These are phyloP conservation scores for Citrullus mucosospermus DNA, from an alignment of 306 rosid genomes.

Conservation along the genomic window DNA sequence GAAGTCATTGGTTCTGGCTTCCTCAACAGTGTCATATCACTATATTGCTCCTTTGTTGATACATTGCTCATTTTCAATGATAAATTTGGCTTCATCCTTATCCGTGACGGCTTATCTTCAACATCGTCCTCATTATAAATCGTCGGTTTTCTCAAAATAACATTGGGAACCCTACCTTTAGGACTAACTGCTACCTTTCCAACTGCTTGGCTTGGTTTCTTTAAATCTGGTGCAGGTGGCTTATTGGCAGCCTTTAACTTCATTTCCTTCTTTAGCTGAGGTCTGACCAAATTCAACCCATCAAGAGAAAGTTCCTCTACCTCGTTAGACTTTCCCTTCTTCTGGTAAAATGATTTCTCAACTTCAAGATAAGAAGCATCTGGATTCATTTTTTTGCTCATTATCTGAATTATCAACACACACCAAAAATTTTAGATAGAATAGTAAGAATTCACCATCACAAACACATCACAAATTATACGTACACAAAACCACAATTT, in stretches of 20 bases:
- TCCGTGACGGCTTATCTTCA: slow-evolving; percentile 27
- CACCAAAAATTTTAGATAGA: background rate
- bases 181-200: slow-evolving; percentile 23
- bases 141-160: slow-evolving; percentile 68
- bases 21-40: slow-evolving; percentile 70
- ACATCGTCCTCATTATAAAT: slow-evolving; percentile 32
- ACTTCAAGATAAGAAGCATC: slow-evolving; percentile 67
- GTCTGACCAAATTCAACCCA: slow-evolving; percentile 54
- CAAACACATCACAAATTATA: background rate
- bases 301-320: slow-evolving; percentile 70
- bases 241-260: slow-evolving; percentile 29
- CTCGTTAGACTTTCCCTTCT: slow-evolving; percentile 46
- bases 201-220: slow-evolving; percentile 26
- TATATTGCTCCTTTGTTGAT: slow-evolving; percentile 44
- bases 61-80: slow-evolving; percentile 35
- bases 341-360: slow-evolving; percentile 69
- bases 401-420: slow-evolving; percentile 35
- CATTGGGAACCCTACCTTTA: slow-evolving; percentile 51
- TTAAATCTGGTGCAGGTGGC: slow-evolving; percentile 24
- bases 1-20: slow-evolving; percentile 47
- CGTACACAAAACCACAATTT: background rate
- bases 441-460: background rate
- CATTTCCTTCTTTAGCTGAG: slow-evolving; percentile 49
- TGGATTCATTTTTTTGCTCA: slow-evolving; percentile 77
- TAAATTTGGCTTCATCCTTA: slow-evolving; percentile 66